phyloP scores from a whole-genome alignment of 305 asterid species.

The Withania somnifera region DNA sequence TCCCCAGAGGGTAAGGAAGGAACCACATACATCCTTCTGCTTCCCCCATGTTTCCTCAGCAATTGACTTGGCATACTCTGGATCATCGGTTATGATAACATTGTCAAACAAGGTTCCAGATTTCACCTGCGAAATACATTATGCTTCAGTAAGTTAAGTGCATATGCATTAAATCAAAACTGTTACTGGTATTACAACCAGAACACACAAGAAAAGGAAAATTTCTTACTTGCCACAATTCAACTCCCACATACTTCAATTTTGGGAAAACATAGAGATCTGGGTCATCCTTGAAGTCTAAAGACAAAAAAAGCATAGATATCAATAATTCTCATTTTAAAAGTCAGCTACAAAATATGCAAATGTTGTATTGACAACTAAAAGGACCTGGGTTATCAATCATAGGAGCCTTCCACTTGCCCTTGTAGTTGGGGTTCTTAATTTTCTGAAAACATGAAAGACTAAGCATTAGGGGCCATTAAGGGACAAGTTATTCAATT shows the following conservation, averaged over 20 bases:
- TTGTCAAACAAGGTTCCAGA: conserved; percentile 96
- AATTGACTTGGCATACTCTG: conserved; percentile 72
- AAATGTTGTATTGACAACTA: conserved; percentile 1
- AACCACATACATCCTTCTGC: conserved; percentile 70
- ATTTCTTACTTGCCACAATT: conserved; percentile 80
- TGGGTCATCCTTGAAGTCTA: conserved; percentile 94
- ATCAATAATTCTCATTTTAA: not conserved
- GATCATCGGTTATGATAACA: conserved; percentile 64
- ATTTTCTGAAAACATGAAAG: conserved; percentile 50
- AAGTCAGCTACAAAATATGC: not conserved
- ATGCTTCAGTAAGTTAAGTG: not conserved
- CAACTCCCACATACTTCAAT: conserved; percentile 90
- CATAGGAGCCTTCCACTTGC: conserved; percentile 96
- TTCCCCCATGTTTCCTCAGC: conserved; percentile 96
- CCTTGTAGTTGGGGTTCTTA: conserved; percentile 93
- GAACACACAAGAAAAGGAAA: not conserved
- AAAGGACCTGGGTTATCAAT: conserved; percentile 89
- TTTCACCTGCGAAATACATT: conserved; percentile 54
- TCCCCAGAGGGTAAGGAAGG: not conserved
- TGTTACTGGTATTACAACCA: not conserved
- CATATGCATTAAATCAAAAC: not conserved
- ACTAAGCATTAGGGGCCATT: not conserved
- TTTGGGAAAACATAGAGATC: conserved; percentile 80
- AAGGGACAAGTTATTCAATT: not conserved
- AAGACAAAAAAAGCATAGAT: not conserved